Conservation (phyloP, 805 yeast species). For the Pichia nakasei region DNA sequence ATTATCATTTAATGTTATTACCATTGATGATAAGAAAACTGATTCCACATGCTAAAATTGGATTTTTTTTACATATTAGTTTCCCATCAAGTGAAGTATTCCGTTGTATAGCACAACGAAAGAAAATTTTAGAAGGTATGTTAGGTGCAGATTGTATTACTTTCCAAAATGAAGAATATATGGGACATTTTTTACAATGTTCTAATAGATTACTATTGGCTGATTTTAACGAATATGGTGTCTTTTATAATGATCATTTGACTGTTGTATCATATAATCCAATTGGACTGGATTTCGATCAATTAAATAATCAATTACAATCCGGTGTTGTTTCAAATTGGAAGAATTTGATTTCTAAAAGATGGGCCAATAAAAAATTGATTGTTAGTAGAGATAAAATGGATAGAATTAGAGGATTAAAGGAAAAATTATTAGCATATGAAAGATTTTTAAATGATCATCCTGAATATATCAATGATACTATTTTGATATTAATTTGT, state of each 20-base stretch:
- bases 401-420: slow-evolving; percentile 80
- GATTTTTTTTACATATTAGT: slow-evolving; percentile 86
- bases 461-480: slow-evolving; percentile 59
- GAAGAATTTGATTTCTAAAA: slow-evolving; percentile 61
- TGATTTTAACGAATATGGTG: slow-evolving; percentile 58
- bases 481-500: slow-evolving; percentile 79
- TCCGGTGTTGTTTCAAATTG: slow-evolving; percentile 46
- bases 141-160: slow-evolving; percentile 83
- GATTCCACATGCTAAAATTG: slow-evolving; percentile 79
- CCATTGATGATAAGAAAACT: slow-evolving; percentile 73
- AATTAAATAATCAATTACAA: slow-evolving; percentile 39
- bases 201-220: slow-evolving; percentile 76
- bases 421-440: slow-evolving; percentile 80
- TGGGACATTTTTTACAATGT: slow-evolving; percentile 88
- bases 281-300: slow-evolving; percentile 69
- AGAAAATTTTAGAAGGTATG: slow-evolving; percentile 66
- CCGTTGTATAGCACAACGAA: slow-evolving; percentile 86
- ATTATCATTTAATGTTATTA: slow-evolving; percentile 80
- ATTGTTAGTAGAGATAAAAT: slow-evolving; percentile 85
- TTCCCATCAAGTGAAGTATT: slow-evolving; percentile 95
- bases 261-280: slow-evolving; percentile 53
- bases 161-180: slow-evolving; percentile 89
- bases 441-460: slow-evolving; percentile 65
- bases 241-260: slow-evolving; percentile 52
- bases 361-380: slow-evolving; percentile 66